phyloP scores from a whole-genome alignment of 129 eudicot species.

The Escallonia rubra region DNA sequence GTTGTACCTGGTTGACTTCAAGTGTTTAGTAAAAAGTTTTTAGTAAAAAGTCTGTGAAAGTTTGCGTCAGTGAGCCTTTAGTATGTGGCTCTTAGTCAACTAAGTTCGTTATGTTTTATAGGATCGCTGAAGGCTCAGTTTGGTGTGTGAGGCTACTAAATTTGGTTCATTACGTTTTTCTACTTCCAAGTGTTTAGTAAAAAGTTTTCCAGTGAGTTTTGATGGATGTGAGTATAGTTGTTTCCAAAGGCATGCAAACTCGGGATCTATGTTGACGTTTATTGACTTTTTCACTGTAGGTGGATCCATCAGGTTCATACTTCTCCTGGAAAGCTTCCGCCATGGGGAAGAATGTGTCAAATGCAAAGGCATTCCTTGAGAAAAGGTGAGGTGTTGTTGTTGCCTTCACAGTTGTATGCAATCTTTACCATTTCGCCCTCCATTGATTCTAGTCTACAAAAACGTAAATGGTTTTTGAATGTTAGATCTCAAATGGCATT shows the following conservation, averaged over 20 bases:
- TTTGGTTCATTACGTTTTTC: too few relatives aligned
- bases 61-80: neutral
- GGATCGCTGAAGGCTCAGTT: too few relatives aligned
- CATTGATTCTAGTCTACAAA: neutral
- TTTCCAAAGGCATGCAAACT: neutral
- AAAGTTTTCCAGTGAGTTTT: neutral
- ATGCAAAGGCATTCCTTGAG: slow-evolving; percentile 96
- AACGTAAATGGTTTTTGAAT: neutral
- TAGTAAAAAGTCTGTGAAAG: too few relatives aligned
- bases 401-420: neutral
- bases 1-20: neutral
- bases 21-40: too few relatives aligned
- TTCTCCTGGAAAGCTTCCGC: slow-evolving; percentile 99
- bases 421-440: neutral
- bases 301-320: slow-evolving; percentile 98
- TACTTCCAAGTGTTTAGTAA: too few relatives aligned
- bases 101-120: neutral
- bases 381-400: slow-evolving; percentile 50
- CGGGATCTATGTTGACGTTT: neutral
- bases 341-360: slow-evolving; percentile 97
- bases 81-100: neutral
- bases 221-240: too few relatives aligned
- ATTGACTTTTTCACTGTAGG: slow-evolving; percentile 35
- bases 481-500: too few relatives aligned
- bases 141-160: too few relatives aligned